A percentile compares a stretch with the other conserved stretches of the same genome.
Conservation (phyloP, 1,139 yeast species). For the Yamadazyma siamensis region DNA sequence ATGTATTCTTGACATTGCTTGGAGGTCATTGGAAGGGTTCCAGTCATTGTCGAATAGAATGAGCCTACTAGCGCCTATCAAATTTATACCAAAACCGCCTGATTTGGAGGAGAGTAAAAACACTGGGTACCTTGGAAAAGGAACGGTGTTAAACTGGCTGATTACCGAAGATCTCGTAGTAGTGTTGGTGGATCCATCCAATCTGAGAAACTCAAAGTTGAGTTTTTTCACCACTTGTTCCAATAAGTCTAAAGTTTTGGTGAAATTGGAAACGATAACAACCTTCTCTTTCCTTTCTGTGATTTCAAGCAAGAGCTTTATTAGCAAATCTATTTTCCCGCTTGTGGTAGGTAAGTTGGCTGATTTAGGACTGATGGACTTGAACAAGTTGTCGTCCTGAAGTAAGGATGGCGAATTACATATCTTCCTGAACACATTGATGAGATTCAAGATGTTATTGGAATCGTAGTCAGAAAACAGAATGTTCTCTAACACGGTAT, state of each 20-base stretch:
- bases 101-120: slow-evolving; percentile 85
- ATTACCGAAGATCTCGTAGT: slow-evolving; percentile 65
- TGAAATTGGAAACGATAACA: slow-evolving; percentile 84
- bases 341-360: slow-evolving; percentile 26
- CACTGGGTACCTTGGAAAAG: slow-evolving; percentile 46
- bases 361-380: slow-evolving; percentile 14
- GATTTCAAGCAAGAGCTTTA: slow-evolving; percentile 52
- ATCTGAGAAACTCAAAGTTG: slow-evolving; percentile 52
- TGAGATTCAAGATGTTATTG: slow-evolving; percentile 57
- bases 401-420: slow-evolving; percentile 79
- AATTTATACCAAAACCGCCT: slow-evolving; percentile 91
- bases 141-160: slow-evolving; percentile 58
- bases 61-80: slow-evolving; percentile 86
- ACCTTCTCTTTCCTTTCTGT: slow-evolving; percentile 58
- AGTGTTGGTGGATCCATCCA: slow-evolving; percentile 84
- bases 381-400: slow-evolving; percentile 34
- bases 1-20: slow-evolving; percentile 94
- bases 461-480: slow-evolving; percentile 11
- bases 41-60: slow-evolving; percentile 86
- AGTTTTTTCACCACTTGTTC: slow-evolving; percentile 53
- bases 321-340: slow-evolving; percentile 57
- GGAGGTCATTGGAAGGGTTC: slow-evolving; percentile 92
- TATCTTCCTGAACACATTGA: slow-evolving; percentile 72
- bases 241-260: slow-evolving; percentile 79
- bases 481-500: slow-evolving; percentile 30